A percentile compares a stretch with the other conserved stretches of the same genome.
Conservation (phyloP, 1,284 basidiomycete species). For the Fomes fomentarius region DNA sequence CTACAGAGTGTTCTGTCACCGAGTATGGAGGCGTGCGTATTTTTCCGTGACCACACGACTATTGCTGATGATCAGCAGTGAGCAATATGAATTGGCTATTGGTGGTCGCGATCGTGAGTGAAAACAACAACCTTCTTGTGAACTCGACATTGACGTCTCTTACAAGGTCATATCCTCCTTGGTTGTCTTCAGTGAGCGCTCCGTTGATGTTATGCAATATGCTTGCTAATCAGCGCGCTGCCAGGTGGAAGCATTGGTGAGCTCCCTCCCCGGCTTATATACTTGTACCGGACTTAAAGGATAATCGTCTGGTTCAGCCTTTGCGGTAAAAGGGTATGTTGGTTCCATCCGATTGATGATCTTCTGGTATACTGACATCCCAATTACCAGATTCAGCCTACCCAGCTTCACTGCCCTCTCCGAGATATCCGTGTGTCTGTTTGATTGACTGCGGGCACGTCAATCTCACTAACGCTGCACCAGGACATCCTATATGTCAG, state of each 20-base stretch:
- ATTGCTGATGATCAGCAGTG: conserved; percentile 1
- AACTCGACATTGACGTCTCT: not conserved
- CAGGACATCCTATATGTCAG: conserved; percentile 16
- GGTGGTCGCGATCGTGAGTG: conserved; percentile 15
- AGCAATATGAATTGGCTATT: conserved; percentile 19
- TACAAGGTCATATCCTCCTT: conserved; percentile 13
- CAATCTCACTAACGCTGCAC: not conserved
- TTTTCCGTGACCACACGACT: not conserved
- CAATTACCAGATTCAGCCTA: conserved; percentile 12
- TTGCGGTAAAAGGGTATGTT: conserved; percentile 20
- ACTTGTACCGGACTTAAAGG: not conserved
- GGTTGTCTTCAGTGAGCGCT: conserved; percentile 18
- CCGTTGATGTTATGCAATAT: not conserved
- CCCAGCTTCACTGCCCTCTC: conserved; percentile 7
- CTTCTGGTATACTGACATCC: not conserved
- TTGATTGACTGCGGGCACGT: too few species aligned
- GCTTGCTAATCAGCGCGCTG: not conserved
- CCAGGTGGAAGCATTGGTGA: conserved; percentile 24
- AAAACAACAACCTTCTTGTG: too few species aligned
- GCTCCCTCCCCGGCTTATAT: not conserved
- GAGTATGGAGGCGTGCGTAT: conserved; percentile 23
- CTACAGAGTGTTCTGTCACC: conserved; percentile 21
- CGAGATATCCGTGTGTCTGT: conserved; percentile 13
- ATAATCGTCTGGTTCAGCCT: conserved; percentile 8
- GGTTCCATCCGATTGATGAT: not conserved